A percentile compares a stretch with the other conserved stretches of the same genome.
Conservation (phyloP, 306 rosid species). For the Oemleria cerasiformis region DNA sequence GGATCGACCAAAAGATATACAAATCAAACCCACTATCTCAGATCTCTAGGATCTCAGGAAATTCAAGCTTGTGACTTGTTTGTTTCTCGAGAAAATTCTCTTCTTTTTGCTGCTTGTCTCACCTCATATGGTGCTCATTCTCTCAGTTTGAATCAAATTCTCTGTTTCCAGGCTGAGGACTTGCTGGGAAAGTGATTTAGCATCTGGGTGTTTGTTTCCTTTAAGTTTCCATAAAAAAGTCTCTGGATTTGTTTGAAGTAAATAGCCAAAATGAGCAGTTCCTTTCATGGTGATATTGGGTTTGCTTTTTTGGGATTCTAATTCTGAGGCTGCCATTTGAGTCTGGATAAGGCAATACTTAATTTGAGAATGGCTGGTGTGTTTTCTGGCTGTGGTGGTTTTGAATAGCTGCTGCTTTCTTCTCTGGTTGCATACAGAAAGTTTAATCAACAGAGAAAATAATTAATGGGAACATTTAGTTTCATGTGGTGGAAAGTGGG, state of each 20-base stretch:
- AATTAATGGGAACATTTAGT: constrained; percentile 43
- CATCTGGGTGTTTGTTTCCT: constrained; percentile 38
- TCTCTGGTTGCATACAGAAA: constrained; percentile 26
- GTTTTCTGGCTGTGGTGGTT: constrained; percentile 37
- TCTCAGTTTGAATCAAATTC: constrained; percentile 45
- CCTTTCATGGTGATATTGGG: constrained; percentile 31
- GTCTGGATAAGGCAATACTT: constrained; percentile 43
- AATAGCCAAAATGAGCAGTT: constrained; percentile 15
- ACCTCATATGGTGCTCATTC: constrained; percentile 30
- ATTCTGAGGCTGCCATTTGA: constrained; percentile 32
- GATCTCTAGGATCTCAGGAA: constrained; percentile 83
- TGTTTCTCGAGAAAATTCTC: constrained; percentile 46
- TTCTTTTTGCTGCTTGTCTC: constrained; percentile 35
- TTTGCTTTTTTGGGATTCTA: constrained; percentile 40
- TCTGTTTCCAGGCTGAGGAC: constrained; percentile 33
- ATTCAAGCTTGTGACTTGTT: constrained; percentile 26
- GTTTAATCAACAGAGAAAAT: constrained; percentile 24
- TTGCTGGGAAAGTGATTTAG: constrained; percentile 29
- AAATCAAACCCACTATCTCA: constrained; percentile 41
- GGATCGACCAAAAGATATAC: constrained; percentile 39
- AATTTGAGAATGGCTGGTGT: constrained; percentile 40
- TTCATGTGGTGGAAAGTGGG: constrained; percentile 44
- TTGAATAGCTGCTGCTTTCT: constrained; percentile 30
- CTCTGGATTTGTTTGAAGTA: constrained; percentile 20
- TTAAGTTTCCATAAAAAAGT: constrained; percentile 24